Base-by-base conservation (phyloP, 345 rosid genomes). In the Acer yangbiense region DNA sequence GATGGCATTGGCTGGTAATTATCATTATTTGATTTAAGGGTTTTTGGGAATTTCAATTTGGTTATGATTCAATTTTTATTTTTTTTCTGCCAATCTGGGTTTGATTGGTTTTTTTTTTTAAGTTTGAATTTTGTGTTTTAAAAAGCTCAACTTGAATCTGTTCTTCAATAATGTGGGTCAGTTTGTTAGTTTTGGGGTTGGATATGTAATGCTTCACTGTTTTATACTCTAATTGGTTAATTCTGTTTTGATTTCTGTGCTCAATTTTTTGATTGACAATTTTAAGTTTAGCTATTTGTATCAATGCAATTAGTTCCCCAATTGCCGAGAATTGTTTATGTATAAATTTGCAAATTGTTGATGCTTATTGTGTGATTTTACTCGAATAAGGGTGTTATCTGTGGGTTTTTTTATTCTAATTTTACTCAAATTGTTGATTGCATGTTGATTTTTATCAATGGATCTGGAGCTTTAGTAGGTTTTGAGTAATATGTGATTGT, bases 1-100 rank as follows among this genome's bases (percentile, higher is more conserved):
- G 98, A 11, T 95, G 98, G 98, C 98, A 95, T 88, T 95, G 98
- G 98, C 98, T 94, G 92, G 98, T 94, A 75, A 83, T 32, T 80
- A 6, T 63, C 67, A 13, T 80, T 16, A 7, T 9, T 62, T 14
- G 0, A 27, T 78, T 32, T 75, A 4, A 35, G 65, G 44, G 21
- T 54, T 69, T 69, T 54, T 25, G 1, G 75, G 44, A 76, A 63
- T 55, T 76, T 65, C 61, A 1, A 25, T 81, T 29, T 61, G 52
- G 21, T 27, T 27, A 3, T 54, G 11, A 14, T 20, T 68, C 16
- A 1, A 10, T 46, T 29, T 55, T 70, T 70, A 32, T 50, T 50
- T 21, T 3, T 25, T 32, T 77, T 78, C 2, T 25, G 9, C 20
- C 23, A 18, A 41, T 32, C 44, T 29, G 25, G 64, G 2, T 46